These are phyloP conservation scores for Dactylellina cionopaga DNA, from an alignment of 2,329 filamentous ascomycete genomes.

Conservation along the genomic window DNA sequence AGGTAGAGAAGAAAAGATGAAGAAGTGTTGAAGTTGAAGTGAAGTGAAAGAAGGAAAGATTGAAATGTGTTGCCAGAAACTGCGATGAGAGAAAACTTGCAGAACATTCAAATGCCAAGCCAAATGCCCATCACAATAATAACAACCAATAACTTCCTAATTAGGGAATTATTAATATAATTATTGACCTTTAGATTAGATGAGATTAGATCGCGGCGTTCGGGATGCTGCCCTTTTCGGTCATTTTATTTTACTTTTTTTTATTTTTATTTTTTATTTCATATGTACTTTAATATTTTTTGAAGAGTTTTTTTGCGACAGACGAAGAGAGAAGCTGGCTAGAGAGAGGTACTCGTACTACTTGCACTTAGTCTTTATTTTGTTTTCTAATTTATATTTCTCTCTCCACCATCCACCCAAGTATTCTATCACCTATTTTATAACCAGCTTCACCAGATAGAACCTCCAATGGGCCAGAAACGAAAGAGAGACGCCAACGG, in stretches of 20 bases:
- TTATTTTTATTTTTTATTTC: not conserved
- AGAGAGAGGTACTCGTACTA: too few relatives aligned
- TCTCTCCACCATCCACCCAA: not conserved
- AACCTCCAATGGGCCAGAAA: conserved; percentile 31
- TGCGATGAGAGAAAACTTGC: conserved; percentile 43
- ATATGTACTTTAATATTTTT: too few relatives aligned
- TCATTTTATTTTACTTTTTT: not conserved
- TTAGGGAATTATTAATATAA: not conserved
- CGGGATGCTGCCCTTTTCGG: conserved; percentile 2
- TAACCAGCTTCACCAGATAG: not conserved
- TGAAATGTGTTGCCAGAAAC: conserved; percentile 43
- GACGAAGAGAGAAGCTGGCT: too few relatives aligned
- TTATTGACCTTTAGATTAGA: conserved; percentile 20
- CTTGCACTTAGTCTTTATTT: not conserved
- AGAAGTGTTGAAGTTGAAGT: conserved; percentile 22
- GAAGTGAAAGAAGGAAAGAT: conserved; percentile 39
- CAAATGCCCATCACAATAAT: not conserved
- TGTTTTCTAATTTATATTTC: not conserved
- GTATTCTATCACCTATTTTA: not conserved
- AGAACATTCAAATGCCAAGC: conserved; percentile 17
- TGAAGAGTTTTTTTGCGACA: conserved; percentile 1
- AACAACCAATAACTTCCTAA: conserved; percentile 1
- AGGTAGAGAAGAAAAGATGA: not conserved
- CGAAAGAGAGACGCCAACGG: conserved; percentile 28
- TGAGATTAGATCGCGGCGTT: conserved; percentile 4